phyloP scores from a whole-genome alignment of 106 monocot genomes.

The Chionographis japonica region DNA sequence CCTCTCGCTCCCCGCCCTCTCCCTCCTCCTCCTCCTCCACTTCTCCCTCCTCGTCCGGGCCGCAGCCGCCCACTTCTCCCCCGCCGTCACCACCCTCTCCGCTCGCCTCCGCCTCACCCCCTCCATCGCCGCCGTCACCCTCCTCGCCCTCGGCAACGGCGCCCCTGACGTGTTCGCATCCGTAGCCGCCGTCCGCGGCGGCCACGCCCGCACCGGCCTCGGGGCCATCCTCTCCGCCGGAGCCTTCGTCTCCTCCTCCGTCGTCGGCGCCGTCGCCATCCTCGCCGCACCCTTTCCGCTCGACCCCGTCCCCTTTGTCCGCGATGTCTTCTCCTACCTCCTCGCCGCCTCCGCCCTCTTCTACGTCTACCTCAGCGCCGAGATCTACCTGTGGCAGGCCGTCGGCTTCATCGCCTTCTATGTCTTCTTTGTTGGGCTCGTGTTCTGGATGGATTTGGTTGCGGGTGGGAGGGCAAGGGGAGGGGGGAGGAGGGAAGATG shows the following conservation, averaged over 20 bases:
- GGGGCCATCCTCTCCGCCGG: conserved; percentile 93
- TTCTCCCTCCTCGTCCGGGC: conserved; percentile 51
- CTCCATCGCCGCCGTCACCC: conserved; percentile 80
- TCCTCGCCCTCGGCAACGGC: conserved; percentile 95
- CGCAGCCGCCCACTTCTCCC: conserved; percentile 54
- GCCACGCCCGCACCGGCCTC: conserved; percentile 62
- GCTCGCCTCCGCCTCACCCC: conserved; percentile 65
- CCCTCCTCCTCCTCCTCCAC: conserved; percentile 49
- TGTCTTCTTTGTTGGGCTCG: conserved; percentile 78
- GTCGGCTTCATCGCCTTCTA: conserved; percentile 72
- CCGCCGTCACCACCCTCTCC: conserved; percentile 52
- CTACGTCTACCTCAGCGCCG: conserved; percentile 83
- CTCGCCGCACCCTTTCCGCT: conserved; percentile 59
- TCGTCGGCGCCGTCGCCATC: conserved; percentile 72
- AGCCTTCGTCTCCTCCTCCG: conserved; percentile 89
- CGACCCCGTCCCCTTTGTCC: conserved; percentile 53
- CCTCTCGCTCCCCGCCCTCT: conserved; percentile 45
- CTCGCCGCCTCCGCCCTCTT: conserved; percentile 68
- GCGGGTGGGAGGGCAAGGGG: background rate
- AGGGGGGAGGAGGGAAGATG: conserved; percentile 10
- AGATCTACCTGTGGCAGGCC: conserved; percentile 91
- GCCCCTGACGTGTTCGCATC: conserved; percentile 88
- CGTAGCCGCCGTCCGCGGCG: conserved; percentile 61
- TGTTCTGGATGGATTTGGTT: conserved; percentile 89
- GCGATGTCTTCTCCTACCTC: conserved; percentile 86